A percentile compares a stretch with the other conserved stretches of the same genome.
phyloP scores from a whole-genome alignment of 441 rosid species.

The Pelargonium cotyledonis region DNA sequence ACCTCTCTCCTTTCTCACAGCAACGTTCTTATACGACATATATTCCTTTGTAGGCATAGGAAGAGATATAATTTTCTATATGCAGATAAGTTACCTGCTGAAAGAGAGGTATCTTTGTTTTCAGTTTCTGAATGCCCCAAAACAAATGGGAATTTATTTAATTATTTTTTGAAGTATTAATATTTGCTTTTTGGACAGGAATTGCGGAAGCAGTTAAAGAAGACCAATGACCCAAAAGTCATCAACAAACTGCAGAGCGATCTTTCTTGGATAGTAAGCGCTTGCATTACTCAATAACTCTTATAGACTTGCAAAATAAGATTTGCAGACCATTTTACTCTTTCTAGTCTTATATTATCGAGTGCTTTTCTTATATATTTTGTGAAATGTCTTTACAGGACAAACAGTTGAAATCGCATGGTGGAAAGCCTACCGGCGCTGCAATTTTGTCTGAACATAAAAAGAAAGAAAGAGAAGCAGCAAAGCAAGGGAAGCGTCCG shows the following conservation, averaged over 20 bases:
- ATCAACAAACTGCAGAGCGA: constrained; percentile 39
- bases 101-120: constrained; percentile 54
- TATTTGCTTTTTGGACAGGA: constrained; percentile 47
- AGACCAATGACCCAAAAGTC: constrained; percentile 42
- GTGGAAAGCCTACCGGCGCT: constrained; percentile 47
- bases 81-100: constrained; percentile 56
- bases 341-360: background rate
- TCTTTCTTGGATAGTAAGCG: constrained; percentile 63
- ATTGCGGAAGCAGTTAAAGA: constrained; percentile 53
- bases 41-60: constrained; percentile 45
- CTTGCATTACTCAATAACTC: constrained; percentile 2
- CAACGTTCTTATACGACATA: background rate
- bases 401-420: constrained; percentile 55
- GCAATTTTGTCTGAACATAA: constrained; percentile 46
- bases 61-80: constrained; percentile 69
- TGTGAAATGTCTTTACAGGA: constrained; percentile 36
- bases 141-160: background rate
- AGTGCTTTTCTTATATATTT: background rate
- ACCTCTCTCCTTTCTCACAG: background rate
- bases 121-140: background rate
- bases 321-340: background rate
- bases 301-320: background rate
- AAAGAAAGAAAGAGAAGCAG: background rate
- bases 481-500: constrained; percentile 57
- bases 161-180: constrained; percentile 12